A percentile compares a stretch with the other conserved stretches of the same genome.
Evolutionary conservation across 139 green algal species (phyloP).

Genomic region (Coelastrella sp.): DNA sequence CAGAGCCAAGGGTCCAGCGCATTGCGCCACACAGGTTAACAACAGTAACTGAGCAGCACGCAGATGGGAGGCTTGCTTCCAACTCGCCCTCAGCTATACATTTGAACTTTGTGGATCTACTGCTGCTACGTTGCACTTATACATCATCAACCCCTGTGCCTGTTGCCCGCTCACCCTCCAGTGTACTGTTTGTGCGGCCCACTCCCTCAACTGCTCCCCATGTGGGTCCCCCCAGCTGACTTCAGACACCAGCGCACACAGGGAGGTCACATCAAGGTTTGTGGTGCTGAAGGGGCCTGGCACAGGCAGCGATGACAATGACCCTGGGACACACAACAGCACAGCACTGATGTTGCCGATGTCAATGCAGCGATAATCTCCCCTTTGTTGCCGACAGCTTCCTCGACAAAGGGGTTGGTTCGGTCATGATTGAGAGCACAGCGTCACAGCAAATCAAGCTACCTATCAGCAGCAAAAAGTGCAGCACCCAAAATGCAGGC

Average conservation of each 20-base stretch:
- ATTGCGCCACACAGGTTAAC: too few relatives aligned
- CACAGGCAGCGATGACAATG: slow-evolving; percentile 46
- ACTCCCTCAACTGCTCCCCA: slow-evolving; percentile 1
- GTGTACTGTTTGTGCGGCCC: slow-evolving; percentile 41
- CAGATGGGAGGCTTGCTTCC: too few relatives aligned
- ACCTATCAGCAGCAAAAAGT: not conserved
- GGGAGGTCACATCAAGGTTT: slow-evolving; percentile 67
- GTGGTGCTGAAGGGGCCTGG: slow-evolving; percentile 27
- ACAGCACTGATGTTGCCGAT: not conserved
- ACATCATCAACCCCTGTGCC: not conserved
- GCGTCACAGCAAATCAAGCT: too few relatives aligned
- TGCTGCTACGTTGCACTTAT: too few relatives aligned
- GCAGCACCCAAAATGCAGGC: not conserved
- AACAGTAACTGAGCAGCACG: too few relatives aligned
- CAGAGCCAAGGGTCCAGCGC: too few relatives aligned
- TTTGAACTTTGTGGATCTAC: too few relatives aligned
- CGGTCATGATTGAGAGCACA: too few relatives aligned
- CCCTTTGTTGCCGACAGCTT: too few relatives aligned
- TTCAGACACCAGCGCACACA: slow-evolving; percentile 73
- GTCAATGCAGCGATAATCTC: too few relatives aligned
- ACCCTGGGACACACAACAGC: not conserved
- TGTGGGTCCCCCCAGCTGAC: slow-evolving; percentile 34
- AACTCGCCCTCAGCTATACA: too few relatives aligned
- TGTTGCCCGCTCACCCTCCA: slow-evolving; percentile 1
- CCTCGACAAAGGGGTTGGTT: too few relatives aligned